Evolutionary conservation across 805 yeast species (phyloP).

Genomic region (Candida taoyuanica): DNA sequence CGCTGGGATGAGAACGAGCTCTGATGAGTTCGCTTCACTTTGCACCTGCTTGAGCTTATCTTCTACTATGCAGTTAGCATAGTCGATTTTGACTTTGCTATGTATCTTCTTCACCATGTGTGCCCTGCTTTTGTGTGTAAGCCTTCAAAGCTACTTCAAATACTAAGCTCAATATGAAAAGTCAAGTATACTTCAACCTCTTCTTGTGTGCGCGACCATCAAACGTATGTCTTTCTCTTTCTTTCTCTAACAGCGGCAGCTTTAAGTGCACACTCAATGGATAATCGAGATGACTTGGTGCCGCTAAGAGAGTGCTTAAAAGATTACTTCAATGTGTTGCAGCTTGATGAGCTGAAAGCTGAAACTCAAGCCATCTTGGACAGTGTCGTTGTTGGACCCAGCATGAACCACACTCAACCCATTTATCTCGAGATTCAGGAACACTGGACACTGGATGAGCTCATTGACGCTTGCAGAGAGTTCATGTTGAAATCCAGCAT

Average conservation of each 20-base stretch:
- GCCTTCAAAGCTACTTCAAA: too few species aligned
- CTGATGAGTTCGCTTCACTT: constrained; percentile 19
- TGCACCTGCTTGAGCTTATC: constrained; percentile 43
- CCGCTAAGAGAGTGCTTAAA: constrained; percentile 1
- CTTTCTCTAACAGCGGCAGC: too few species aligned
- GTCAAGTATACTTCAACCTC: too few species aligned
- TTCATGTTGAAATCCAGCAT: constrained; percentile 28
- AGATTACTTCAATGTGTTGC: not conserved
- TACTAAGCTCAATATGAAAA: too few species aligned
- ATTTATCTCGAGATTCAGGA: not conserved
- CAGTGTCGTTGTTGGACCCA: constrained; percentile 3
- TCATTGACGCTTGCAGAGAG: constrained; percentile 39
- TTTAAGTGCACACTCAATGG: too few species aligned
- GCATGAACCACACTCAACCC: not conserved
- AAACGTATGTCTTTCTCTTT: too few species aligned
- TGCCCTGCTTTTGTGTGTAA: not conserved
- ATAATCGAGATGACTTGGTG: too few species aligned
- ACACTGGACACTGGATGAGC: constrained; percentile 26
- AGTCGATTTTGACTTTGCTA: constrained; percentile 39
- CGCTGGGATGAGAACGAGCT: constrained; percentile 31
- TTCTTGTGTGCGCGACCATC: too few species aligned
- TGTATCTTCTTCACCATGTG: constrained; percentile 34
- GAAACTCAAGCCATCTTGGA: constrained; percentile 2
- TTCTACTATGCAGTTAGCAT: constrained; percentile 40
- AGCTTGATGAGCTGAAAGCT: not conserved